phyloP scores from a whole-genome alignment of 257 asterid species.

The Penstemon eatonii region DNA sequence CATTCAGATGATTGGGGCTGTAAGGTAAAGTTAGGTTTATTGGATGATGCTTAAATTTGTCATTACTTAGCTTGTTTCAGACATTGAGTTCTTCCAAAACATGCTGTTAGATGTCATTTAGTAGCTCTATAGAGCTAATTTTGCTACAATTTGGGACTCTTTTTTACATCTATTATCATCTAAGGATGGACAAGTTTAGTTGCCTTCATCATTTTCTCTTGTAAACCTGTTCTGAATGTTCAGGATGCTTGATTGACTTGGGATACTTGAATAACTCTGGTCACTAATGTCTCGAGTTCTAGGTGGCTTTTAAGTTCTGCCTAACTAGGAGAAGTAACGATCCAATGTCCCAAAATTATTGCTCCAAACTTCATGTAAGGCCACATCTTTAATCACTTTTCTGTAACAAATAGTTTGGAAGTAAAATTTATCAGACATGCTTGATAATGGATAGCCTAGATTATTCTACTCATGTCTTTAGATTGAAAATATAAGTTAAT shows the following conservation, averaged over 20 bases:
- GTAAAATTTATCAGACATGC: conserved; percentile 8
- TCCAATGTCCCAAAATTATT: conserved; percentile 2
- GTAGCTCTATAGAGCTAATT: conserved; percentile 2
- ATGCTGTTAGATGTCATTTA: conserved; percentile 13
- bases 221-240: neutral
- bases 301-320: neutral
- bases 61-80: conserved; percentile 17
- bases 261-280: conserved; percentile 4
- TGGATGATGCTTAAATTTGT: conserved; percentile 21
- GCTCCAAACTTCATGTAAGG: neutral
- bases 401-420: neutral
- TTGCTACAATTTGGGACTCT: conserved; percentile 14
- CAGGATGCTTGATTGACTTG: conserved; percentile 2
- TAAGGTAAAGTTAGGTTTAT: conserved; percentile 56
- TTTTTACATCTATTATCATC: neutral
- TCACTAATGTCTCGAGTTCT: conserved; percentile 9
- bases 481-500: conserved; percentile 13
- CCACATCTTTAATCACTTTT: conserved; percentile 1
- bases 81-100: neutral
- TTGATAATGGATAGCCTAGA: conserved; percentile 5
- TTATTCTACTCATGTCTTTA: conserved; percentile 19
- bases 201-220: neutral
- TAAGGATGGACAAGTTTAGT: neutral
- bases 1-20: conserved; percentile 98
- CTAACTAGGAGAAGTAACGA: neutral